Evolutionary conservation across 2,329 filamentous ascomycete species (phyloP), one percentile per base, ranked within the genome.

Genomic region (Diplodia corticola): DNA sequence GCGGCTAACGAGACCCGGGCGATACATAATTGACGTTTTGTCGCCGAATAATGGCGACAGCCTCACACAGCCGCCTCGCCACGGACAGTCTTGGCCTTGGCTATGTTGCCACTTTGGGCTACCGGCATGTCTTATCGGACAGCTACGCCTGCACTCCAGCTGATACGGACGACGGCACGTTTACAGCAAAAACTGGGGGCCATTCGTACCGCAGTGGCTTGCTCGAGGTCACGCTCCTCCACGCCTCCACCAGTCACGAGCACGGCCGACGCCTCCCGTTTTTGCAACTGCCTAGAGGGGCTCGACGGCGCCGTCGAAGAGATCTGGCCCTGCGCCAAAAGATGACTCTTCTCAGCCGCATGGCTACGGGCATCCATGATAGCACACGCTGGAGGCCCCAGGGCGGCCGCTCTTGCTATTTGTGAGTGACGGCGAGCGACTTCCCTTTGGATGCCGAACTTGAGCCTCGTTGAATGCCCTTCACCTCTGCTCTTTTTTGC

Each of bases 141-240:
- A 17, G 10, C 37, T 24, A 40, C n/a, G 37, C 24, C 24, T 22
- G 7, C n/a, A 49, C 46, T 44, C 57, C 26, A 48, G 57, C n/a
- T 24, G 44, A 61, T 61, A 48, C 9, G 22, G 3, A 4, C 13
- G 40, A 35, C 9, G 51, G 22, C 24, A 24, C 20, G 13, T 37
- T 12, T 57, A 24, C 30, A 24, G 33, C 9, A 12, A 44, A 6
- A 15, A 12, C 10, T 44, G 54, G 54, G 37, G 53, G 33, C 33
- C 54, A 17, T 33, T 28, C 46, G 28, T 49, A 48, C 57, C 44
- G 57, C 44, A 35, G 57, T 61, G 57, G 57, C 57, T 48, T 48
- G n/a, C 40, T 28, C 5, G 57, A 48, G 57, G 40, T 61, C 57
- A 61, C n/a, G 40, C 55, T 15, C 30, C 7, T 44, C 54, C 9